These are phyloP conservation scores for Euclidium syriacum DNA, from an alignment of 345 rosid genomes.

Conservation along the genomic window DNA sequence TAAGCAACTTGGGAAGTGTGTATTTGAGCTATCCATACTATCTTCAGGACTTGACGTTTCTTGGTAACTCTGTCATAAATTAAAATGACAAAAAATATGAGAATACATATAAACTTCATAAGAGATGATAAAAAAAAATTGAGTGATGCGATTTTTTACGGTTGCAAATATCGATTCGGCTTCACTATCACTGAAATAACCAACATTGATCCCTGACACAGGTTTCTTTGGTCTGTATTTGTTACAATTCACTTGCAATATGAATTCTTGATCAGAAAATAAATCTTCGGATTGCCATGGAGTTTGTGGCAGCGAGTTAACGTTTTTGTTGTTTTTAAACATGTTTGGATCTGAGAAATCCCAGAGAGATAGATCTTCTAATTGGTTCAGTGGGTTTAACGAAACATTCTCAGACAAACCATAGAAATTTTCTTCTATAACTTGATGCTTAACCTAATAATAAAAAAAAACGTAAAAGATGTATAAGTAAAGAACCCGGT, in stretches of 20 bases:
- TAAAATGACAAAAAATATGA: neutral
- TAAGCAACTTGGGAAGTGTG: neutral
- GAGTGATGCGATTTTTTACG: neutral
- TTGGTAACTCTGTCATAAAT: conserved; percentile 1
- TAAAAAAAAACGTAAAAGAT: neutral
- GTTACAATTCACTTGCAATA: neutral
- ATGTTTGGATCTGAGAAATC: neutral
- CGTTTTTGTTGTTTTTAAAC: neutral
- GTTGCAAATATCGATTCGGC: conserved; percentile 2
- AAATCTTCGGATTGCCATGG: neutral
- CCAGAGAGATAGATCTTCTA: neutral
- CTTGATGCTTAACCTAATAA: conserved; percentile 11
- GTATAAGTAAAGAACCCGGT: neutral
- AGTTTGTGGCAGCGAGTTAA: neutral
- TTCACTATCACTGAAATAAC: too few relatives aligned
- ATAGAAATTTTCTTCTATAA: neutral
- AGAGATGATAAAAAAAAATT: neutral
- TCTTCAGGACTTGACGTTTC: conserved; percentile 1
- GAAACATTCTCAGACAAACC: neutral
- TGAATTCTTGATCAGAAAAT: neutral
- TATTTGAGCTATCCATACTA: neutral
- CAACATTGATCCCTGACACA: conserved; percentile 3
- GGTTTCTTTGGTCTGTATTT: conserved; percentile 13
- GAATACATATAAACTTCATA: neutral
- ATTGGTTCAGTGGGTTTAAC: neutral